Conservation (phyloP, 495 filamentous ascomycete genomes). For the Darksidea phi region DNA sequence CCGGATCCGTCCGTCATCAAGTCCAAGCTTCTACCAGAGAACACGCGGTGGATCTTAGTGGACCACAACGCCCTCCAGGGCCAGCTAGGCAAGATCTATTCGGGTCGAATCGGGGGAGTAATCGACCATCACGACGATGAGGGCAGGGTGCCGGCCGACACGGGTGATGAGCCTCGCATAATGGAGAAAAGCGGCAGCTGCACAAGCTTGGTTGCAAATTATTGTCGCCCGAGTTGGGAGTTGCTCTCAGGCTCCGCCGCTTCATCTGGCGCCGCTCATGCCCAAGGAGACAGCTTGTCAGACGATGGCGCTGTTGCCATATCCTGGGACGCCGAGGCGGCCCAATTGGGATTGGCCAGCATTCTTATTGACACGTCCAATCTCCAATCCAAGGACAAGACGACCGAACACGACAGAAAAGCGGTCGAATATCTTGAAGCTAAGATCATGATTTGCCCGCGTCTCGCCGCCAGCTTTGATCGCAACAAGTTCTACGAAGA, state of each 20-base stretch:
- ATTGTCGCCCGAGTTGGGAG: slow-evolving; percentile 61
- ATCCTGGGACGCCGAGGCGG: slow-evolving; percentile 59
- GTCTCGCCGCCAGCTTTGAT: slow-evolving; percentile 50
- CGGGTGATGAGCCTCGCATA: slow-evolving; percentile 54
- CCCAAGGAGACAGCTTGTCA: slow-evolving; percentile 31
- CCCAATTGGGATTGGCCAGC: slow-evolving; percentile 73
- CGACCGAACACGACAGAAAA: slow-evolving; percentile 64
- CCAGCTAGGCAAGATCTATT: slow-evolving; percentile 46
- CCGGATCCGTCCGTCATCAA: slow-evolving; percentile 37
- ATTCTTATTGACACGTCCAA: slow-evolving; percentile 85
- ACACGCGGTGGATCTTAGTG: slow-evolving; percentile 65
- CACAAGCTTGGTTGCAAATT: slow-evolving; percentile 68
- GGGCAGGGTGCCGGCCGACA: slow-evolving; percentile 52
- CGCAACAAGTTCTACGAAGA: slow-evolving; percentile 59
- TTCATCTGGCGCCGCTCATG: slow-evolving; percentile 39
- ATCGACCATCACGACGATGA: slow-evolving; percentile 95
- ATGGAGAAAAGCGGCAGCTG: slow-evolving; percentile 74
- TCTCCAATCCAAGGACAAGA: slow-evolving; percentile 66
- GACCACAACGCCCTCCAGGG: slow-evolving; percentile 84
- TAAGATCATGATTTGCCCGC: slow-evolving; percentile 48
- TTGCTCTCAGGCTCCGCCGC: slow-evolving; percentile 37
- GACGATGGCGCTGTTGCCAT: slow-evolving; percentile 38
- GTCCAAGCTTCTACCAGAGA: slow-evolving; percentile 40
- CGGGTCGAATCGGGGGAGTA: slow-evolving; percentile 61
- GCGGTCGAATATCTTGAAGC: slow-evolving; percentile 66